A percentile compares a stretch with the other conserved stretches of the same genome.
phyloP scores from a whole-genome alignment of 768 basidiomycete species.

The Pisolithus albus region DNA sequence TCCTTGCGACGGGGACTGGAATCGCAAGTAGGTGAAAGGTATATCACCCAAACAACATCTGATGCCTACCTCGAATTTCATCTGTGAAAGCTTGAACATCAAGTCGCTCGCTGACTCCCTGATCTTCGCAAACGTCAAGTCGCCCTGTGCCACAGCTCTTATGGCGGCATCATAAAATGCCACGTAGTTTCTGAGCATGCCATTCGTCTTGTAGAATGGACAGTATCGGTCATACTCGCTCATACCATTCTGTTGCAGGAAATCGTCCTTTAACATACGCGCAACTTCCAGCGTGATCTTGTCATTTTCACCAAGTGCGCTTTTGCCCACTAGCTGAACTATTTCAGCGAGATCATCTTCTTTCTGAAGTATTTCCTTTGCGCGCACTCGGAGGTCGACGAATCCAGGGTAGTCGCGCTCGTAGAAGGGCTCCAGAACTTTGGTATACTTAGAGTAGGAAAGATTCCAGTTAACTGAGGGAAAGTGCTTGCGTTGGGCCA shows the following conservation, averaged over 20 bases:
- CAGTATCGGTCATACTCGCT: slow-evolving; percentile 96
- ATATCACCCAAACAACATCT: background rate
- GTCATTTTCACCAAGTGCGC: slow-evolving; percentile 92
- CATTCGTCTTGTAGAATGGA: slow-evolving; percentile 98
- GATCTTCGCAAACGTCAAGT: slow-evolving; percentile 80
- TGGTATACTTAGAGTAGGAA: slow-evolving; percentile 99
- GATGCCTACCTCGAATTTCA: slow-evolving; percentile 88
- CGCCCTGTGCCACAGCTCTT: slow-evolving; percentile 75
- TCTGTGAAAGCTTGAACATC: slow-evolving; percentile 97
- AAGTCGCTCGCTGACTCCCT: slow-evolving; percentile 81
- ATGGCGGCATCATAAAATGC: slow-evolving; percentile 89
- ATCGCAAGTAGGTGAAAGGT: slow-evolving; percentile 9
- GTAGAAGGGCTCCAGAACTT: slow-evolving; percentile 89
- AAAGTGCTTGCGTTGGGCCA: slow-evolving; percentile 98
- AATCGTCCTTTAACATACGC: slow-evolving; percentile 95
- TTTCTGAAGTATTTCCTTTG: slow-evolving; percentile 97
- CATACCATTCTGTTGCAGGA: slow-evolving; percentile 98
- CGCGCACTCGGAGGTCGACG: slow-evolving; percentile 82
- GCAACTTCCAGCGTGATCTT: slow-evolving; percentile 98
- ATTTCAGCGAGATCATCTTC: slow-evolving; percentile 99
- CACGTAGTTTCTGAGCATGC: slow-evolving; percentile 93
- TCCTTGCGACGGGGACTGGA: slow-evolving; percentile 85
- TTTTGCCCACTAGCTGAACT: slow-evolving; percentile 99
- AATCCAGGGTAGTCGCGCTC: slow-evolving; percentile 91
- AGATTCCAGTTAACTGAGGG: slow-evolving; percentile 99